phyloP scores from a whole-genome alignment of 2,329 filamentous ascomycete genomes.

The Colletotrichum camelliae region DNA sequence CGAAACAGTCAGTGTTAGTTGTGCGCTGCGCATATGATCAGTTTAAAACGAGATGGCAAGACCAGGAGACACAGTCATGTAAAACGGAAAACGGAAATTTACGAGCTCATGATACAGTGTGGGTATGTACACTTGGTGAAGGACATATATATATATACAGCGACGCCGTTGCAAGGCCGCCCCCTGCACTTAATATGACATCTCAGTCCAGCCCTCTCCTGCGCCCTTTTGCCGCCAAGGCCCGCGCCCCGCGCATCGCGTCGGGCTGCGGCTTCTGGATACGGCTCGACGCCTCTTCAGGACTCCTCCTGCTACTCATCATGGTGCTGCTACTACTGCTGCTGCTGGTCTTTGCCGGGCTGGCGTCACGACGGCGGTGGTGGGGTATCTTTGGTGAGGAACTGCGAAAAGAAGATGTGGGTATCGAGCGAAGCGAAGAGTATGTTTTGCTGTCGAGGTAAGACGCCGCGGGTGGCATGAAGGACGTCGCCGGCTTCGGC shows the following conservation, averaged over 20 bases:
- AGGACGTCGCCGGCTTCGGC: conserved; percentile 40
- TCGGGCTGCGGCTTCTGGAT: conserved; percentile 54
- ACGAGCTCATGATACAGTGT: conserved; percentile 18
- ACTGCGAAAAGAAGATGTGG: conserved; percentile 35
- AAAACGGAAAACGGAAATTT: background rate
- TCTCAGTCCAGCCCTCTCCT: conserved; percentile 46
- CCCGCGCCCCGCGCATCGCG: conserved; percentile 40
- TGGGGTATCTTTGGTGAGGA: conserved; percentile 39
- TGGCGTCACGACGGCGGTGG: conserved; percentile 35
- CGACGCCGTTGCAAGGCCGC: conserved; percentile 25
- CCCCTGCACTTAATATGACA: conserved; percentile 7
- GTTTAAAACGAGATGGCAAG: background rate
- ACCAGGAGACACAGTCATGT: background rate
- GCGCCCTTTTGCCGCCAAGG: conserved; percentile 43
- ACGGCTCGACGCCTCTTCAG: conserved; percentile 50
- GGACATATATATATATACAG: conserved; percentile 45
- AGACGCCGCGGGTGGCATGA: conserved; percentile 19
- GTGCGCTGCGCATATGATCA: background rate
- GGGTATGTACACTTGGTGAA: conserved; percentile 32
- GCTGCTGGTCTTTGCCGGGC: conserved; percentile 33
- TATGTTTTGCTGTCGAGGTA: conserved; percentile 42
- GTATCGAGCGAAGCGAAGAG: conserved; percentile 34
- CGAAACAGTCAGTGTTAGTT: background rate
- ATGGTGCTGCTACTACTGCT: conserved; percentile 32
- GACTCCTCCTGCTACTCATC: conserved; percentile 50